Base-by-base conservation (phyloP, 148 eudicot genomes). In the Silene latifolia region DNA sequence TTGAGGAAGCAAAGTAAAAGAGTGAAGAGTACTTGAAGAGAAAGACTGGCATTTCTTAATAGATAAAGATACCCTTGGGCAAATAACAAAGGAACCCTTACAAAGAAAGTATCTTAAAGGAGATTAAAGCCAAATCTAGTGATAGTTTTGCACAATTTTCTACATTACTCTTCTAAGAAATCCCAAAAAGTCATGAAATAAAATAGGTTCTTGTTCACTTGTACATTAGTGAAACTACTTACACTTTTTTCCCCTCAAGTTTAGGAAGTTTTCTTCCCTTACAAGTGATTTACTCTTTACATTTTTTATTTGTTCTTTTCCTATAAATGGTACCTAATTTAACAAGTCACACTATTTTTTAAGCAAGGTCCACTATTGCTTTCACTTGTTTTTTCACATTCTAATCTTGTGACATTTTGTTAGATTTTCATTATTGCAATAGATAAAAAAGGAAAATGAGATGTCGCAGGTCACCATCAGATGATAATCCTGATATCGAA, bases 211-310 rank as follows among this genome's bases (percentile, higher is more conserved):
- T 67, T 79, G 25, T 61, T 63, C 63, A 65, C 74, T 80, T 80
- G 18, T 48, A 72, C 69, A 76, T 59, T 71, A 27, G 51, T 76
- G 13, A 27, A 79, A 35, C 35, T 62, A 1, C n/a, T 12, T 51
- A 14, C 63, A 7, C 25, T 44, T 48, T 48, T 69, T 25, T 42
- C n/a, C 63, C 79, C 82, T n/a, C 17, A 57, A 75, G 59, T 80
- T 80, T 23, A 80, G 83, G 69, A 59, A 76, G 64, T 60, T 81
- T 81, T 47, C 83, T 81, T 81, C 60, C 77, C 80, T 77, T 81
- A 3, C 77, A 81, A 81, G 80, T 77, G 80, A 77, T 60, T 81
- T 73, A 13, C 70, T 21, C 67, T 60, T 57, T 67, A 44, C 1
- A 60, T 76, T 56, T 44, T n/a, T 71, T 29, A 25, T 17, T 54